Evolutionary conservation across 345 rosid genomes (phyloP), one percentile per base, ranked within the genome.

Genomic region (Salix dunnii): DNA sequence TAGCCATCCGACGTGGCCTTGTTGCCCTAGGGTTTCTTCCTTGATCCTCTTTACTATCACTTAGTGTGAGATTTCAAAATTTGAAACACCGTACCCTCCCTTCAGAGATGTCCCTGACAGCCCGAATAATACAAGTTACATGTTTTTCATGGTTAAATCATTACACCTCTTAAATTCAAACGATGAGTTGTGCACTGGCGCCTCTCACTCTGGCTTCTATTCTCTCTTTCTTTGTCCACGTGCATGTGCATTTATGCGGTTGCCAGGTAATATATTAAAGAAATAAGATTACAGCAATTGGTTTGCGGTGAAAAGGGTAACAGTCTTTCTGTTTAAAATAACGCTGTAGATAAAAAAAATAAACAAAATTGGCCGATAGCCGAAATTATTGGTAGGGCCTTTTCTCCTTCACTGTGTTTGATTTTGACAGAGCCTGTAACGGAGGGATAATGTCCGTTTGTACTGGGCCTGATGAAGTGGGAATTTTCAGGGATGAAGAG

Each of bases 41-140:
- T 55, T 48, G 48, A 77, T 43, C 73, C 75, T 66, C 31, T 43
- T 58, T 75, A 13, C 74, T 11, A 64, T 58, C 68, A 30, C 38
- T 55, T 73, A n/a, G 27, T 31, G 17, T 68, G 64, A 17, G 71
- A 76, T 85, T 85, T 87, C 88, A 87, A 87, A 87, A 1, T 87
- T 87, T 87, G 85, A 87, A 87, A 79, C 77, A 49, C 25, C 43
- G 51, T 40, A 30, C 58, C 67, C 73, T 42, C 80, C 62, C 77
- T 68, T 66, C 33, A 30, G 27, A 4, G 5, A 3, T 33, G 38
- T 25, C 31, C 49, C 31, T 23, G 14, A 12, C 33, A 20, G 17
- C 25, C 61, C 21, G 3, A 9, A 11, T 2, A 17, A 42, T 21
- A 5, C 10, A 21, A 42, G 51, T 5, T 30, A 25, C 67, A 67